These are phyloP conservation scores for Dictyostelium purpureum DNA, from an alignment of 78 protist genomes.

Conservation along the genomic window DNA sequence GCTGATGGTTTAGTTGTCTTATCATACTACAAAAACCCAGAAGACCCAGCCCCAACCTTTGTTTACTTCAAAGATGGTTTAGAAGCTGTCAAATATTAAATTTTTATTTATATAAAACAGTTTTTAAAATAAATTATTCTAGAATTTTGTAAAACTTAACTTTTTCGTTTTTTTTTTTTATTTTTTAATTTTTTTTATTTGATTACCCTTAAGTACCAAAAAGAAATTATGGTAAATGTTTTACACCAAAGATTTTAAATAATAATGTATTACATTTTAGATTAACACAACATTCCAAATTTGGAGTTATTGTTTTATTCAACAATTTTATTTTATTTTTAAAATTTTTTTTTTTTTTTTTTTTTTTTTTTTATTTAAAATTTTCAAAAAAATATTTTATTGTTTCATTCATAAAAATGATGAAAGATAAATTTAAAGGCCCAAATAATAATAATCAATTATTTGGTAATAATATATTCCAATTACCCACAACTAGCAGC, in stretches of 20 bases:
- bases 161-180: too few species aligned
- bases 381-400: not conserved
- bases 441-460: not conserved
- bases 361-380: not conserved
- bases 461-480: not conserved
- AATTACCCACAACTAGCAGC: conserved; percentile 24
- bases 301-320: not conserved
- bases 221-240: too few species aligned
- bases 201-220: too few species aligned
- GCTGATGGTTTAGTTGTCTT: conserved; percentile 85
- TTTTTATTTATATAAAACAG: too few species aligned
- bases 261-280: too few species aligned
- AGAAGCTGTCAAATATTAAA: conserved; percentile 69
- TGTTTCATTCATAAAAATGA: not conserved
- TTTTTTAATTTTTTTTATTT: too few species aligned
- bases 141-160: too few species aligned
- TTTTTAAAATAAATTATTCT: too few species aligned
- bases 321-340: not conserved
- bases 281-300: too few species aligned
- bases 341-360: not conserved
- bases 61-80: conserved; percentile 85
- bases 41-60: conserved; percentile 64
- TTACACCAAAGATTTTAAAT: too few species aligned
- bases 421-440: not conserved
- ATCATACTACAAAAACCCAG: conserved; percentile 73